Conservation (phyloP, 78 protist species). For the Dictyostelium firmibasis region DNA sequence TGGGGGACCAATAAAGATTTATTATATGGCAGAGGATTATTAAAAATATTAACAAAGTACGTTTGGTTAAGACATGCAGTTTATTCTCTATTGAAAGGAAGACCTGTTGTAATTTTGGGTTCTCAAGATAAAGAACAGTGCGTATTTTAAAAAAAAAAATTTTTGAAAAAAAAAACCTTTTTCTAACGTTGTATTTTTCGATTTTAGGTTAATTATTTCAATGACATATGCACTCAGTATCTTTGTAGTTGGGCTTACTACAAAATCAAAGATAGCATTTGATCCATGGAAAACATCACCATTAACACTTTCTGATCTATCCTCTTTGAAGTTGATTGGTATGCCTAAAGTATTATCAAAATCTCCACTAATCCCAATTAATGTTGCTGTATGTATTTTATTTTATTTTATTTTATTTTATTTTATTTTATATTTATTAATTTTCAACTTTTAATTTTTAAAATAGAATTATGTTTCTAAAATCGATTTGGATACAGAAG, state of each 20-base stretch:
- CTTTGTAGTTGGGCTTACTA: slow-evolving; percentile 44
- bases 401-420: neutral
- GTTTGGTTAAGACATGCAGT: slow-evolving; percentile 60
- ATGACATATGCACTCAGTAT: slow-evolving; percentile 43
- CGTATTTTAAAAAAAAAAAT: neutral
- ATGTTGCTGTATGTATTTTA: slow-evolving; percentile 14
- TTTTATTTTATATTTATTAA: neutral
- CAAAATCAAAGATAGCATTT: neutral
- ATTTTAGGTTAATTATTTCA: slow-evolving; percentile 2
- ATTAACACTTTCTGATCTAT: slow-evolving; percentile 27
- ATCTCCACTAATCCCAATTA: slow-evolving; percentile 11
- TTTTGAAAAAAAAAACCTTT: neutral
- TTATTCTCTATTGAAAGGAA: slow-evolving; percentile 77
- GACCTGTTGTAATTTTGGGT: slow-evolving; percentile 76
- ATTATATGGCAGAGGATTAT: slow-evolving; percentile 27
- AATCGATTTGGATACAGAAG: slow-evolving; percentile 69
- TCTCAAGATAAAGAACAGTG: slow-evolving; percentile 50
- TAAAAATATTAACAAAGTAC: slow-evolving; percentile 2
- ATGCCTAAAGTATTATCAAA: slow-evolving; percentile 41
- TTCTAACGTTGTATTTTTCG: neutral
- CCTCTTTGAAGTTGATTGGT: slow-evolving; percentile 57
- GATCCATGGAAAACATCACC: slow-evolving; percentile 31
- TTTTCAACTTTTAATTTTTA: neutral
- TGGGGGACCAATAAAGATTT: slow-evolving; percentile 43
- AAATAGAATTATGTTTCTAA: slow-evolving; percentile 18